These are phyloP conservation scores for Tulasnella sp. DNA, from an alignment of 768 basidiomycete species.

Conservation along the genomic window DNA sequence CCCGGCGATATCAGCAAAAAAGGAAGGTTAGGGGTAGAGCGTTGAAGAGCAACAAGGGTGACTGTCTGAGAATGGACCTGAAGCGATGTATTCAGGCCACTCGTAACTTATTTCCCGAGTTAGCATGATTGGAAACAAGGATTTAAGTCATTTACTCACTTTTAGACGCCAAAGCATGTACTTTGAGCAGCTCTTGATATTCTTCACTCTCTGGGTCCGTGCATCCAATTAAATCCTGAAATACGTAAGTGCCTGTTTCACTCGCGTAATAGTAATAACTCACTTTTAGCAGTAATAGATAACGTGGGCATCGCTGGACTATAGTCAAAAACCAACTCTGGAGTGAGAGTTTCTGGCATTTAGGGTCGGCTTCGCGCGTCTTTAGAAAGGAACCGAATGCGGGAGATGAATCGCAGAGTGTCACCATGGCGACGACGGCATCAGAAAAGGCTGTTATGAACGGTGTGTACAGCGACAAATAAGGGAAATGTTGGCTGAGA, in stretches of 20 bases:
- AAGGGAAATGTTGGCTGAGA: constrained; percentile 73
- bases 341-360: constrained; percentile 61
- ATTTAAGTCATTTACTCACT: constrained; percentile 33
- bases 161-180: constrained; percentile 56
- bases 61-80: constrained; percentile 67
- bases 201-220: constrained; percentile 57
- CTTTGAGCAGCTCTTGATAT: constrained; percentile 43
- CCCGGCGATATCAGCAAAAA: constrained; percentile 70
- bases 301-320: constrained; percentile 79
- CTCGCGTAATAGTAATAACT: background rate
- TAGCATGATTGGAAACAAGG: constrained; percentile 1
- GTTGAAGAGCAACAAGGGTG: constrained; percentile 62
- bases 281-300: constrained; percentile 60
- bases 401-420: constrained; percentile 27
- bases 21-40: constrained; percentile 59
- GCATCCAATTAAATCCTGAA: constrained; percentile 50
- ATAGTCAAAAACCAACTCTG: constrained; percentile 78
- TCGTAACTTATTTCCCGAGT: constrained; percentile 42
- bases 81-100: constrained; percentile 65
- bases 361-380: constrained; percentile 51
- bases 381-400: constrained; percentile 51
- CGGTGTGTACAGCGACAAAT: constrained; percentile 74
- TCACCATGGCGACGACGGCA: constrained; percentile 22
- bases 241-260: background rate
- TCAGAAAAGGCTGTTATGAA: constrained; percentile 70